Percentiles rank a stretch among this genome's conserved stretches.
These are phyloP conservation scores for Coemansia sp. DNA, from an alignment of 192 early-diverging fungal species.

Conservation along the genomic window DNA sequence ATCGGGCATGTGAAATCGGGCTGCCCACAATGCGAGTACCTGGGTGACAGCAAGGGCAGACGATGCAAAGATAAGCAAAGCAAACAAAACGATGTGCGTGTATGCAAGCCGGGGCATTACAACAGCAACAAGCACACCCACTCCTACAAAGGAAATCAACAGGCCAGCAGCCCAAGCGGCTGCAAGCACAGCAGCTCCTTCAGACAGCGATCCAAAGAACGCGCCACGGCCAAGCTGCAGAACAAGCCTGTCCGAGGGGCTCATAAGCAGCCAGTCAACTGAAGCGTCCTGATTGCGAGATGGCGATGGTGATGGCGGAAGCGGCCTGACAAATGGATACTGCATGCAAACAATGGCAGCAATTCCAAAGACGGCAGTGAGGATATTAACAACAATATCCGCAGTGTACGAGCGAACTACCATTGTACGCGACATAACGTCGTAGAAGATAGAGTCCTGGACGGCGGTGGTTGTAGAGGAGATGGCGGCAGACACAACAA, in stretches of 20 bases:
- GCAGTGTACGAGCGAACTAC: slow-evolving; percentile 45
- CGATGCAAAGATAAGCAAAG: slow-evolving; percentile 36
- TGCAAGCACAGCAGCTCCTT: slow-evolving; percentile 17
- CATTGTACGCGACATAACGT: slow-evolving; percentile 40
- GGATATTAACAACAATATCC: slow-evolving; percentile 31
- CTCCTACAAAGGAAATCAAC: slow-evolving; percentile 29
- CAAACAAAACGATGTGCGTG: slow-evolving; percentile 30
- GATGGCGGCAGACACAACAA: slow-evolving; percentile 2
- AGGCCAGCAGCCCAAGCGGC: slow-evolving; percentile 25
- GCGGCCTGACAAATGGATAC: slow-evolving; percentile 40
- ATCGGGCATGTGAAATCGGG: slow-evolving; percentile 30
- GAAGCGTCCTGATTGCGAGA: not conserved
- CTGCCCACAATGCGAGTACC: slow-evolving; percentile 31
- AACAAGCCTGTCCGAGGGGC: slow-evolving; percentile 27
- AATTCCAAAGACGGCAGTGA: slow-evolving; percentile 31
- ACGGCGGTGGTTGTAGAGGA: slow-evolving; percentile 7
- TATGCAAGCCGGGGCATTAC: slow-evolving; percentile 48
- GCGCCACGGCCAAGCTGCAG: slow-evolving; percentile 45
- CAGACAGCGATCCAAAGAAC: slow-evolving; percentile 33
- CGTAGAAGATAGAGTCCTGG: slow-evolving; percentile 45
- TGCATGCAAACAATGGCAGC: slow-evolving; percentile 26
- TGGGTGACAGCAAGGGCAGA: slow-evolving; percentile 25
- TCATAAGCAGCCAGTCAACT: not conserved
- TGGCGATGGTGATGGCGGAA: slow-evolving; percentile 10
- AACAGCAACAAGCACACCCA: slow-evolving; percentile 28